Evolutionary conservation across 352 stramenopile genomes (phyloP), one percentile per base, ranked within the genome.

Genomic region (Phytophthora sp.): DNA sequence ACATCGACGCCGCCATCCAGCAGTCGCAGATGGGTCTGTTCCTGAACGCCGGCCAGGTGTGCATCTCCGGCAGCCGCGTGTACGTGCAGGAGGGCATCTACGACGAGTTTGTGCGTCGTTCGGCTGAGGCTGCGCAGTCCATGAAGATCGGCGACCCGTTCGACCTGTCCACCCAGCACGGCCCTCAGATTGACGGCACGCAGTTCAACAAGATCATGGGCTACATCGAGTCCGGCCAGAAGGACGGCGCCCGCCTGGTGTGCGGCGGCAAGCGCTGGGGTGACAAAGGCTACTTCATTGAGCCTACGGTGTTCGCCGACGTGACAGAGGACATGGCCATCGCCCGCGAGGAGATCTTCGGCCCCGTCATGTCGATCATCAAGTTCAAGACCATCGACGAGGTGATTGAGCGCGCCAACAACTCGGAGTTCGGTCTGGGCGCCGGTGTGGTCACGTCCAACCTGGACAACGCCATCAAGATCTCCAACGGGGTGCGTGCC

Each of bases 331-430:
- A 92, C 72, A 95, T 94, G 82, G 82, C 68, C 20, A 97, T 97
- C 50, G 89, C 85, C 2, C 74, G 83, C 31, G 89, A 97, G 54
- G 92, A 98, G 72, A 91, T 98, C 43, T 98, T 98, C 62, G 92
- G 93, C 13, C 90, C 90, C 15, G 85, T 98, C 17, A 91, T 97
- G 74, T 77, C 56, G 3, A 89, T 98, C 35, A 65, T 97, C 55
- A 91, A 93, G 60, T 98, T 97, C 64, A 86, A 90, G 62, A 90
- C 72, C 20, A 77, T 96, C 28, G 86, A 97, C 39, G 91, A 98
- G 54, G 91, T 93, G n/a, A 89, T 97, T 46, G 24, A 74, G 45
- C 76, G 86, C 10, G 91, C 91, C 17, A 98, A 98, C 72, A 76
- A 92, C 66, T 91, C 78, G 13, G 45, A 84, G 17, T 98, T 91